Percentiles rank a stretch among this genome's conserved stretches.
Evolutionary conservation across 2,329 filamentous ascomycete species (phyloP).

Genomic region (Endothia cerciana): DNA sequence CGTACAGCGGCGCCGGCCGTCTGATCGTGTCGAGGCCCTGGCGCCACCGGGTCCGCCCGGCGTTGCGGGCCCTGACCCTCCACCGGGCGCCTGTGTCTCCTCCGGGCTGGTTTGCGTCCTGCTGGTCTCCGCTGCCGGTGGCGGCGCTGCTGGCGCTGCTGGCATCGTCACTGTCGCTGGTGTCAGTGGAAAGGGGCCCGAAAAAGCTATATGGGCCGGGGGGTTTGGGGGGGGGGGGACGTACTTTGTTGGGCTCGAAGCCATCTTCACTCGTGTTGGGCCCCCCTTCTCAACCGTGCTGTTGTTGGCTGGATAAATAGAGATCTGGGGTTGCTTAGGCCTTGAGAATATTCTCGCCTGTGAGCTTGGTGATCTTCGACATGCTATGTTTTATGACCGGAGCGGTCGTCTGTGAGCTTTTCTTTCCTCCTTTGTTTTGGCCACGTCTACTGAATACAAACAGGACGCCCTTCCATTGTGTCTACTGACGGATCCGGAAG

Average conservation of each 20-base stretch:
- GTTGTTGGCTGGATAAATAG: neutral
- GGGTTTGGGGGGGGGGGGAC: neutral
- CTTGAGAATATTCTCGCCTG: neutral
- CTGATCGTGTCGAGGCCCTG: neutral
- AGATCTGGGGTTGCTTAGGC: neutral
- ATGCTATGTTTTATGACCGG: neutral
- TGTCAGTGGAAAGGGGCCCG: neutral
- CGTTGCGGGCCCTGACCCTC: neutral
- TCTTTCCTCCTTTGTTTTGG: neutral
- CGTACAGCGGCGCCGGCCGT: neutral
- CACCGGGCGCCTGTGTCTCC: neutral
- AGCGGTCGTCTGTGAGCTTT: neutral
- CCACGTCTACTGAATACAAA: neutral
- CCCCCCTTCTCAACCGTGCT: neutral
- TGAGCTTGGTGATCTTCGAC: neutral
- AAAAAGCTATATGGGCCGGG: neutral
- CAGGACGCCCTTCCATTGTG: neutral
- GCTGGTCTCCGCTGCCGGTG: neutral
- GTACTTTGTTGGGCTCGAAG: neutral
- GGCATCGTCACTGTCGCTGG: neutral
- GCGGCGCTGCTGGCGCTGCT: too few relatives aligned
- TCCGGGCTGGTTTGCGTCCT: neutral
- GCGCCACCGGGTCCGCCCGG: neutral
- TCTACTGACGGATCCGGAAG: constrained; percentile 9
- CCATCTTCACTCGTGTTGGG: neutral